Percentiles rank a stretch among this genome's conserved stretches.
Conservation (phyloP, 2,329 filamentous ascomycete species). For the Aspergillus nomiae region DNA sequence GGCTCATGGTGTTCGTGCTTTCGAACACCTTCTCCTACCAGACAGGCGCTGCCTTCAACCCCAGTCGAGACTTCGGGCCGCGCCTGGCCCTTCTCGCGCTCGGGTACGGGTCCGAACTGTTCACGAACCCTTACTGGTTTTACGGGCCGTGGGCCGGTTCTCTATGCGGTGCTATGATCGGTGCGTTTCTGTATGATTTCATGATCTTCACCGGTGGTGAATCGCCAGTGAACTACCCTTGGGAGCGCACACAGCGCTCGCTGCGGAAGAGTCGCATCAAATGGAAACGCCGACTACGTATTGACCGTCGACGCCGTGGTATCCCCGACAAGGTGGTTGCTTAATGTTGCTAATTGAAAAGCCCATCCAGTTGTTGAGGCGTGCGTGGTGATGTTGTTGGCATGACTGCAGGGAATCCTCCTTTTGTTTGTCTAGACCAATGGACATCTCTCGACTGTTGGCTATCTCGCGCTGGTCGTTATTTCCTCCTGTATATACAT, state of each 20-base stretch:
- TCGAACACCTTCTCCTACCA: constrained; percentile 47
- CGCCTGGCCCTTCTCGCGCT: constrained; percentile 49
- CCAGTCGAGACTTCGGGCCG: constrained; percentile 54
- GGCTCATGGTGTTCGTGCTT: constrained; percentile 41
- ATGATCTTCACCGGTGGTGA: constrained; percentile 55
- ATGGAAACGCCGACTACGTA: constrained; percentile 33
- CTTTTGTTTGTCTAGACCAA: too few relatives aligned
- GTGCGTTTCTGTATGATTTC: constrained; percentile 54
- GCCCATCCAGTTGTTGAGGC: neutral
- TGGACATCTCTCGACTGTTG: too few relatives aligned
- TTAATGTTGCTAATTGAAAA: neutral
- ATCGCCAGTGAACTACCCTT: constrained; percentile 54
- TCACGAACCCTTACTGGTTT: constrained; percentile 50
- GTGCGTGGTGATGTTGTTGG: neutral
- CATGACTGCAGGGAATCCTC: too few relatives aligned
- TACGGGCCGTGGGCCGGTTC: constrained; percentile 48
- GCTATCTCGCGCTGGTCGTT: too few relatives aligned
- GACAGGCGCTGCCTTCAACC: constrained; percentile 53
- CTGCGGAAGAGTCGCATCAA: constrained; percentile 47
- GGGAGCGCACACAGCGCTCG: constrained; percentile 44
- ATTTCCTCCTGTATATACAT: neutral
- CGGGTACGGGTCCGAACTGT: constrained; percentile 47
- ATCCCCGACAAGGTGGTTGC: neutral
- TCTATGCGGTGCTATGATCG: constrained; percentile 42
- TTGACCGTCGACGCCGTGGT: neutral